Evolutionary conservation across 176 grass and related monocot genomes (phyloP).

Genomic region (Avena atlantica): DNA sequence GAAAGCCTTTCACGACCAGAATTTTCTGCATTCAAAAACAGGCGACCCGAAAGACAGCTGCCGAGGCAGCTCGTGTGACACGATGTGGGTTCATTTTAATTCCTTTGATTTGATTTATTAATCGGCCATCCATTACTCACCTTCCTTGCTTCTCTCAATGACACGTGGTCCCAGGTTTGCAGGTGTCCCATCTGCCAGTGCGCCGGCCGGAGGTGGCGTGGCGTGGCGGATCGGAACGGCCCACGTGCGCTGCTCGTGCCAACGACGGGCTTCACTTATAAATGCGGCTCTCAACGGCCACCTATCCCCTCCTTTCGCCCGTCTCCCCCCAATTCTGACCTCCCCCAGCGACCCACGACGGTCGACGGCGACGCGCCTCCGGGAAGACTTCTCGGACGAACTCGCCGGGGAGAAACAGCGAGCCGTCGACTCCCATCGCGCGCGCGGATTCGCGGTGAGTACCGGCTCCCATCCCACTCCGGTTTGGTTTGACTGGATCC

Average conservation of each 20-base stretch:
- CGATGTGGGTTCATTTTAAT: constrained; percentile 2
- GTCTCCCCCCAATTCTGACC: constrained; percentile 15
- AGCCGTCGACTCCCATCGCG: background rate
- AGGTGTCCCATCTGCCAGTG: background rate
- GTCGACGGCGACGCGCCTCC: constrained; percentile 27
- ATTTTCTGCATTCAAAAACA: background rate
- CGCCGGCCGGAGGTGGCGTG: background rate
- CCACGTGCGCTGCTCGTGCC: constrained; percentile 39
- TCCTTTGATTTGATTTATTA: background rate
- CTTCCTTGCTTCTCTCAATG: background rate
- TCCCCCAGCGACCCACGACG: constrained; percentile 24
- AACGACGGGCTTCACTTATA: constrained; percentile 39
- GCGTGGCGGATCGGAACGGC: background rate
- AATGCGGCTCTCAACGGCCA: constrained; percentile 37
- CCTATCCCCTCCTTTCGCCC: constrained; percentile 5
- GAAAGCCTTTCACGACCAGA: background rate
- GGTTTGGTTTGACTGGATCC: background rate
- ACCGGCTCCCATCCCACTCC: background rate
- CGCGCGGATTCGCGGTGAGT: constrained; percentile 3
- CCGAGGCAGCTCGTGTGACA: background rate
- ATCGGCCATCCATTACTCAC: background rate
- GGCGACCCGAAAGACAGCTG: background rate
- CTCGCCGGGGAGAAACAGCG: background rate
- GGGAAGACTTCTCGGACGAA: background rate
- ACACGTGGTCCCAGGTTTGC: background rate